phyloP scores from a whole-genome alignment of 352 stramenopile genomes.

The Globisporangium acanthophoron region DNA sequence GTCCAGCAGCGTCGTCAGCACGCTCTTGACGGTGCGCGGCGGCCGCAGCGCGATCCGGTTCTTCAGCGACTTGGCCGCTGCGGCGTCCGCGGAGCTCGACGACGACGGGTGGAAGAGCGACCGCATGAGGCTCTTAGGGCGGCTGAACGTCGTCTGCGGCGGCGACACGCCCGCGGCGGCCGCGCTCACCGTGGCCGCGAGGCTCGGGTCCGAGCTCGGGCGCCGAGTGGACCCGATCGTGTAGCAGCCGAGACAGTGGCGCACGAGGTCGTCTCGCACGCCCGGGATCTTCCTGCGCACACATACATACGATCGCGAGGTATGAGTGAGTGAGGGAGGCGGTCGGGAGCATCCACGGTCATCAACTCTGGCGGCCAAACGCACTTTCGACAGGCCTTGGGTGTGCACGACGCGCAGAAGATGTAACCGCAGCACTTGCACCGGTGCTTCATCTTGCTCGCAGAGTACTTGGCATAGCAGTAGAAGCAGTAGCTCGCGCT shows the following conservation, averaged over 20 bases:
- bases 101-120: slow-evolving; percentile 54
- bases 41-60: slow-evolving; percentile 63
- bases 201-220: slow-evolving; percentile 48
- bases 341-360: too few species aligned
- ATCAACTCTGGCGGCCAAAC: slow-evolving; percentile 2
- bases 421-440: slow-evolving; percentile 84
- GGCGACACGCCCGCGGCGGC: slow-evolving; percentile 17
- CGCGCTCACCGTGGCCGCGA: slow-evolving; percentile 20
- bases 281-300: slow-evolving; percentile 52
- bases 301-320: neutral
- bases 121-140: slow-evolving; percentile 45
- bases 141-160: slow-evolving; percentile 16
- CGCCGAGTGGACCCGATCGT: slow-evolving; percentile 63
- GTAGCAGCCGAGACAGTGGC: slow-evolving; percentile 75
- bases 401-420: slow-evolving; percentile 73
- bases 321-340: neutral
- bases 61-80: slow-evolving; percentile 35
- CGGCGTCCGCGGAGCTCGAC: slow-evolving; percentile 7
- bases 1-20: slow-evolving; percentile 79
- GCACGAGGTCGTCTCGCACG: slow-evolving; percentile 47
- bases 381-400: slow-evolving; percentile 64
- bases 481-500: slow-evolving; percentile 68
- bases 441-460: slow-evolving; percentile 62
- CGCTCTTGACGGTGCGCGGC: slow-evolving; percentile 76
- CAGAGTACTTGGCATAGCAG: slow-evolving; percentile 49